Base-by-base conservation (phyloP, 495 filamentous ascomycete species). In the Glonium stellatum region DNA sequence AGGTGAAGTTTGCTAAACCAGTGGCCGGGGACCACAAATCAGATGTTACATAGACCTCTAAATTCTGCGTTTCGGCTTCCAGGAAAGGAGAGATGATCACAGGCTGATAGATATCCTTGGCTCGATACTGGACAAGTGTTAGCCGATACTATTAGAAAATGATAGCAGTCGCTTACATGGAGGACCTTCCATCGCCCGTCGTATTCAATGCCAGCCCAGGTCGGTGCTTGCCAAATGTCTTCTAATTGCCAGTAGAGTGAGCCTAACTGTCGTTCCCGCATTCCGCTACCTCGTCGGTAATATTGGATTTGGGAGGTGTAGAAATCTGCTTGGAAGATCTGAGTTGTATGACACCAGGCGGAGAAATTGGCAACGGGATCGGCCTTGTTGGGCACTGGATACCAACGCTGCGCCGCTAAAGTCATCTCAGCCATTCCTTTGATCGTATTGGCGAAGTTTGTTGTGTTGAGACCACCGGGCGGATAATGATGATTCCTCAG, bases 231-330 rank as follows among this genome's bases (percentile, higher is more conserved):
- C 84, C 84, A 87, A 64, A 86, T 82, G 70, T 87, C 84, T 60
- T 87, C 81, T 0, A 87, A 72, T 67, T 87, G 84, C 85, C 85
- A 87, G 67, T 87, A 87, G 8, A 87, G 67, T 5, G 77, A 78
- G 0, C 85, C 85, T 1, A 87, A 73, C 66, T 87, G 83, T 4
- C 80, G 75, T 48, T 86, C 77, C 0, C 80, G 82, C 66, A 77
- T 68, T 0, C 83, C 83, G 44, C 79, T 81, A 6, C 84, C 84
- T 21, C 81, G 76, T 5, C 84, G 83, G 65, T 87, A 87, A 73
- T 82, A 86, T 48, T 82, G 77, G 37, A 87, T 87, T 67, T 87
- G 62, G 25, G 72, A 77, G 47, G 78, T 80, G 71, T 87, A 87
- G 65, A 81, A 78, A 61, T 87, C 84, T 0, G 84, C 83, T 62